Conservation (phyloP, 2,329 filamentous ascomycete species). For the Beauveria asiatica region DNA sequence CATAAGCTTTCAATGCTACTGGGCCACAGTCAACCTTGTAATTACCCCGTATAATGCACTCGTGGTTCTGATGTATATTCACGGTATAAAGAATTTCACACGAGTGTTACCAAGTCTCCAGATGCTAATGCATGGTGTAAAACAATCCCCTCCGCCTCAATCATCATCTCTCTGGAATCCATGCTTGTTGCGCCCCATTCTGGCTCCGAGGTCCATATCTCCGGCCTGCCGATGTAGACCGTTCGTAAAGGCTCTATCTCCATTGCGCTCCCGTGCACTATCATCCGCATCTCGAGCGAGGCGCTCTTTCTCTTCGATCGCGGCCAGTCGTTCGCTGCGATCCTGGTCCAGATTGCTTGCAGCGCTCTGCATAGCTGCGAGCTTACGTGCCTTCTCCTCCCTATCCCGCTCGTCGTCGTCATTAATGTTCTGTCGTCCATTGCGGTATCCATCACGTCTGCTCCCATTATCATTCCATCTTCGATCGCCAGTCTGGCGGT, state of each 20-base stretch:
- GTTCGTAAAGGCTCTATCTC: slow-evolving; percentile 56
- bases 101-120: not conserved
- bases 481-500: not conserved
- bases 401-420: slow-evolving; percentile 21
- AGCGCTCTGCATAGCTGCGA: slow-evolving; percentile 66
- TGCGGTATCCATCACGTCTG: not conserved
- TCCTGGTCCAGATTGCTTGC: slow-evolving; percentile 63
- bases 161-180: slow-evolving; percentile 39
- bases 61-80: too few species aligned
- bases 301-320: slow-evolving; percentile 57
- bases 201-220: slow-evolving; percentile 41
- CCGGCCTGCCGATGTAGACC: slow-evolving; percentile 52
- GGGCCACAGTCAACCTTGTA: not conserved
- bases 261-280: slow-evolving; percentile 50
- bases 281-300: slow-evolving; percentile 60
- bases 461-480: not conserved
- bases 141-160: slow-evolving; percentile 15
- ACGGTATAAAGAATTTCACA: not conserved
- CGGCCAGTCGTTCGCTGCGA: slow-evolving; percentile 58
- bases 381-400: slow-evolving; percentile 54
- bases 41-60: too few species aligned
- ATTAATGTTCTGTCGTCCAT: slow-evolving; percentile 16
- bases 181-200: slow-evolving; percentile 40
- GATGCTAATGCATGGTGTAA: not conserved
- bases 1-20: not conserved